These are phyloP conservation scores for Fusarium torulosum DNA, from an alignment of 2,329 filamentous ascomycete genomes.

Conservation along the genomic window DNA sequence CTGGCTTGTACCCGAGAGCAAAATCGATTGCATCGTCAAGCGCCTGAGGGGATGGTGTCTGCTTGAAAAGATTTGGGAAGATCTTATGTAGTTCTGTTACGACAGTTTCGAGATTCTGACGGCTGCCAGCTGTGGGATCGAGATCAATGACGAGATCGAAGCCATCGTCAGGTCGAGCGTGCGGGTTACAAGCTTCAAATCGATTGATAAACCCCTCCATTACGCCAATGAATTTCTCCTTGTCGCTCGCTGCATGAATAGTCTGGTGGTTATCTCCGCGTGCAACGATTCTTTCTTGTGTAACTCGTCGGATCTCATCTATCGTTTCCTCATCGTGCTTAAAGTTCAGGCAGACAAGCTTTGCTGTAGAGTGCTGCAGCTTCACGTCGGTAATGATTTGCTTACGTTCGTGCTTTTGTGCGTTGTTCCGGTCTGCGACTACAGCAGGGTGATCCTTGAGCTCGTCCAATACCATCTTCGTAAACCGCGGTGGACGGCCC, in stretches of 20 bases:
- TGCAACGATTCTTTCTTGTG: conserved; percentile 80
- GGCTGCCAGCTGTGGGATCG: conserved; percentile 80
- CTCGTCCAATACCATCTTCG: conserved; percentile 73
- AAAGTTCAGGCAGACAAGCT: conserved; percentile 89
- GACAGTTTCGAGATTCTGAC: conserved; percentile 85
- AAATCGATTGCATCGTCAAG: conserved; percentile 83
- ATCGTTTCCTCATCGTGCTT: conserved; percentile 84
- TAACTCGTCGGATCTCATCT: conserved; percentile 78
- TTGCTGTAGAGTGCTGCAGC: conserved; percentile 70
- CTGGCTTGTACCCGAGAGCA: conserved; percentile 82
- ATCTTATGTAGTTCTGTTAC: conserved; percentile 77
- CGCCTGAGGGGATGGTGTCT: conserved; percentile 77
- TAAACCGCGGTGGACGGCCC: conserved; percentile 82
- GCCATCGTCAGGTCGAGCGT: conserved; percentile 77
- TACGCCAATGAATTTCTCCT: conserved; percentile 82
- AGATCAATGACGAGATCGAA: conserved; percentile 91
- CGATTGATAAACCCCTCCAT: conserved; percentile 94
- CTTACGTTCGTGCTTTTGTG: conserved; percentile 85
- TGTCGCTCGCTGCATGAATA: conserved; percentile 84
- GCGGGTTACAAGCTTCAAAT: conserved; percentile 81
- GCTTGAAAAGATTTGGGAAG: conserved; percentile 81
- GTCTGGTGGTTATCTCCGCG: conserved; percentile 98
- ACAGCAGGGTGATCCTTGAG: conserved; percentile 78
- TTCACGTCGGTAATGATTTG: conserved; percentile 87
- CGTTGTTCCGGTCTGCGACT: conserved; percentile 94